Evolutionary conservation across 176 grass and related monocot genomes (phyloP).

Genomic region (Rhynchospora pubera): DNA sequence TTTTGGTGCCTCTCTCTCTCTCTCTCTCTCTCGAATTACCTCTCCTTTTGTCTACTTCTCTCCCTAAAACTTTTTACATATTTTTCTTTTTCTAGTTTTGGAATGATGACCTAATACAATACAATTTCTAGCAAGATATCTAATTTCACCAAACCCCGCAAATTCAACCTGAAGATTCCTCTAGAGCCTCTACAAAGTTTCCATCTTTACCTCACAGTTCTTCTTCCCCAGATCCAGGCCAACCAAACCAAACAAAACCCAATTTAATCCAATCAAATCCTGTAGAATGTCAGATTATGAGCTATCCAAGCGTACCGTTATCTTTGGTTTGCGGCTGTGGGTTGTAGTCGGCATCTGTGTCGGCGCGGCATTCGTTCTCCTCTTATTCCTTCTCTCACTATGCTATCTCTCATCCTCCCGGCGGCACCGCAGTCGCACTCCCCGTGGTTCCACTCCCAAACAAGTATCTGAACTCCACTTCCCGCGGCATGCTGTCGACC

Average conservation of each 20-base stretch:
- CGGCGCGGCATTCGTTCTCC: slow-evolving; percentile 77
- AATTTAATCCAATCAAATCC: slow-evolving; percentile 10
- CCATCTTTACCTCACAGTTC: background rate
- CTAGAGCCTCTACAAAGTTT: background rate
- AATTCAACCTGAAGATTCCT: slow-evolving; percentile 5
- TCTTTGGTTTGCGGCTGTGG: slow-evolving; percentile 78
- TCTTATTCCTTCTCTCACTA: slow-evolving; percentile 69
- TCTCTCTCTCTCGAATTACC: slow-evolving; percentile 1
- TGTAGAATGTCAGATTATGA: slow-evolving; percentile 67
- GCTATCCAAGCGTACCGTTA: slow-evolving; percentile 61
- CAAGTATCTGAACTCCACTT: slow-evolving; percentile 36
- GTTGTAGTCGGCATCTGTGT: slow-evolving; percentile 65
- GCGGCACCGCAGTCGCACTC: slow-evolving; percentile 37
- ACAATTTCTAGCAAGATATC: background rate
- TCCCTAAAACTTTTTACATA: background rate
- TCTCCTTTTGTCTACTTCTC: background rate
- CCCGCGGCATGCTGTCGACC: slow-evolving; percentile 26
- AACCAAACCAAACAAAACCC: background rate
- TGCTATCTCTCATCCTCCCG: slow-evolving; percentile 54
- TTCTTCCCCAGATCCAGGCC: background rate
- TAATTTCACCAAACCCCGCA: slow-evolving; percentile 5
- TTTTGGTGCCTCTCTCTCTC: slow-evolving; percentile 10
- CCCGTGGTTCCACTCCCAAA: slow-evolving; percentile 8
- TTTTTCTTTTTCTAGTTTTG: background rate
- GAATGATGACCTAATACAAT: slow-evolving; percentile 6